Base-by-base conservation (phyloP, 352 stramenopile genomes). In the Globisporangium polare region DNA sequence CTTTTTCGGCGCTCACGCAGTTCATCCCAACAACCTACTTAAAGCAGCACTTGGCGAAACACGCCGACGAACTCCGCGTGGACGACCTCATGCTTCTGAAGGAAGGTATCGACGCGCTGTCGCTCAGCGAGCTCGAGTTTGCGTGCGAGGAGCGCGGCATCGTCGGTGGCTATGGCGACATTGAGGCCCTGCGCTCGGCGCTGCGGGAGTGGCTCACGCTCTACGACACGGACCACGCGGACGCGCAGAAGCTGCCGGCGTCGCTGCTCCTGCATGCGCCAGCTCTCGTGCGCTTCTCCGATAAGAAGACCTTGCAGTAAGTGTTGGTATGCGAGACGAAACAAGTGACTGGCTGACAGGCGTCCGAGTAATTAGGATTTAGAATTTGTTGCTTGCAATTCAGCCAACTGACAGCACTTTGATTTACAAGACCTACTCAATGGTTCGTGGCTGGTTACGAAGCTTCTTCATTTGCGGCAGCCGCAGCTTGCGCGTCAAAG, bases 61-160 rank as follows among this genome's bases (percentile, higher is more conserved):
- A 78, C 47, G 73, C 78, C 52, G 69, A 83, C 17, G 75, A 90
- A 65, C 67, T 95, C 22, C 70, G 72, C 39, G 75, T 93, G 24
- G 86, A 95, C 58, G 86, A 95, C 63, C 69, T 76, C 12, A 81
- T 88, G 67, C 65, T 95, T 29, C 62, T 92, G 24, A 72, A 75
- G 41, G 78, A 90, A 67, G 81, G 79, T 27, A 74, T 94, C 31
- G 80, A 89, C 20, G 58, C 73, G n/a, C 60, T 95, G 39, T 85
- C 80, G 42, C 74, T 91, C n/a, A 80, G 73, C 49, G 86, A 95
- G 58, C 73, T 95, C 20, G 83, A 91, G 72, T 93, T 95, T 68
- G 86, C 86, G n/a, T 93, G 83, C 26, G 73, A 86, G 57, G 86
- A 95, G 60, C 82, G 86, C 9, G 86, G 86, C 8, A 82, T 95